These are phyloP conservation scores for Austroboletus sp. DNA, from an alignment of 1,284 basidiomycete genomes.

Conservation along the genomic window DNA sequence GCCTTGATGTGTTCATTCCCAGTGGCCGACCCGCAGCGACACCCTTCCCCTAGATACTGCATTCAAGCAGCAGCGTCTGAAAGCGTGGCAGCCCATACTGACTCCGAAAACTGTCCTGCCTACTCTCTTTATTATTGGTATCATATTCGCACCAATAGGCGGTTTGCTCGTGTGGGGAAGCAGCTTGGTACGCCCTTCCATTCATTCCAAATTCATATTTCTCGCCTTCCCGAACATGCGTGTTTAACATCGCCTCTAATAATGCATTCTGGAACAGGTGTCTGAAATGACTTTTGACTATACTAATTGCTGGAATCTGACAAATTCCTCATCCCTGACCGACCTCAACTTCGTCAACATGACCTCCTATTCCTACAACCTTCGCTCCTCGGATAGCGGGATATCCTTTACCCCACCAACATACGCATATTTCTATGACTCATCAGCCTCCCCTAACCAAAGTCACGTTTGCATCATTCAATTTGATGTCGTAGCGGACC, in stretches of 20 bases:
- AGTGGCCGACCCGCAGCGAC: slow-evolving; percentile 20
- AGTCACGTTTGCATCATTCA: slow-evolving; percentile 66
- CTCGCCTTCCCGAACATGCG: slow-evolving; percentile 7
- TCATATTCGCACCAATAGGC: slow-evolving; percentile 94
- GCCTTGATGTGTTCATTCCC: slow-evolving; percentile 1
- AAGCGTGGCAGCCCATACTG: slow-evolving; percentile 99
- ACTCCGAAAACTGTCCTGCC: slow-evolving; percentile 96
- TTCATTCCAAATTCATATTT: slow-evolving; percentile 21
- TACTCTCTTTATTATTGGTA: slow-evolving; percentile 88
- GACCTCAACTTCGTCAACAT: slow-evolving; percentile 46
- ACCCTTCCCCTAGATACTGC: slow-evolving; percentile 68
- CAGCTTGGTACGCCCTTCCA: slow-evolving; percentile 45
- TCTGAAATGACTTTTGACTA: slow-evolving; percentile 95
- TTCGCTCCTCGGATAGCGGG: slow-evolving; percentile 53
- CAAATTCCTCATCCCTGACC: slow-evolving; percentile 39
- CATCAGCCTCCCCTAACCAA: slow-evolving; percentile 39
- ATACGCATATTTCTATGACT: slow-evolving; percentile 63
- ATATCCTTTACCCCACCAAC: slow-evolving; percentile 46
- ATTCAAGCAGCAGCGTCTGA: slow-evolving; percentile 98
- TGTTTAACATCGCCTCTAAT: not conserved
- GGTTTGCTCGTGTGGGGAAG: slow-evolving; percentile 89
- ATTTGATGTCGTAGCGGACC: slow-evolving; percentile 77
- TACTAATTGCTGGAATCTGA: slow-evolving; percentile 77
- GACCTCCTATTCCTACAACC: slow-evolving; percentile 70
- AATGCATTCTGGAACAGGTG: slow-evolving; percentile 43